These are phyloP conservation scores for Rhododendron williamsianum DNA, from an alignment of 148 eudicot species.

Conservation along the genomic window DNA sequence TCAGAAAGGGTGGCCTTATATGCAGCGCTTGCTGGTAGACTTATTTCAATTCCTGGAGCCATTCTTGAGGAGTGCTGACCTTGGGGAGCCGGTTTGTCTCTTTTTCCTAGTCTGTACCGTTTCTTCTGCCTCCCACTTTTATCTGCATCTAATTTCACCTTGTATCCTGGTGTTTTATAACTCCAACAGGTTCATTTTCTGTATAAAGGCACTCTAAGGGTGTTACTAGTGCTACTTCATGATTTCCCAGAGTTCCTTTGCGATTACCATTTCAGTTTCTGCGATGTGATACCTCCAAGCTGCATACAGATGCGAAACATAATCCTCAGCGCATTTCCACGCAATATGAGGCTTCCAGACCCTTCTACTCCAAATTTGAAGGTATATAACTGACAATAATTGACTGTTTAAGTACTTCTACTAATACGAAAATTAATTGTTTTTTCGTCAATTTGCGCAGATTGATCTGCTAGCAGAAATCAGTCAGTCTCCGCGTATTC, in stretches of 20 bases:
- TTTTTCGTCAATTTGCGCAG: conserved; percentile 26
- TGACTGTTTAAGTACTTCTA: background rate
- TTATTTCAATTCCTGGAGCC: conserved; percentile 95
- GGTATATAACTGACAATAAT: conserved; percentile 30
- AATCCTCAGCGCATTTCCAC: conserved; percentile 94
- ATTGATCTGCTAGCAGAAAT: conserved; percentile 83
- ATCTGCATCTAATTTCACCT: background rate
- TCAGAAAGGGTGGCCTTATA: conserved; percentile 95
- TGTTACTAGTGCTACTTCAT: conserved; percentile 86
- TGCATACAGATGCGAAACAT: conserved; percentile 99
- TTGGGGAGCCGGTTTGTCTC: conserved; percentile 71
- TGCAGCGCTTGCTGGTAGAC: conserved; percentile 82
- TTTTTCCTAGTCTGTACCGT: background rate
- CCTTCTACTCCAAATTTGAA: conserved; percentile 96
- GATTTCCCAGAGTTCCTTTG: conserved; percentile 96
- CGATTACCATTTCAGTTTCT: conserved; percentile 94
- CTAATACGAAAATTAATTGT: conserved; percentile 4
- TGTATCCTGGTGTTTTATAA: conserved; percentile 5
- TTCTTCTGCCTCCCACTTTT: background rate
- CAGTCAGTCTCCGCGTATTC: conserved; percentile 78
- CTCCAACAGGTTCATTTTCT: conserved; percentile 69
- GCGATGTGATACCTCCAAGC: conserved; percentile 94
- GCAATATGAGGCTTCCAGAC: conserved; percentile 97
- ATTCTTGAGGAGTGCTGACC: conserved; percentile 81
- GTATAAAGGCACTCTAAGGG: conserved; percentile 85